Evolutionary conservation across 192 early-diverging fungal genomes (phyloP).

Genomic region (Coemansia sp.): DNA sequence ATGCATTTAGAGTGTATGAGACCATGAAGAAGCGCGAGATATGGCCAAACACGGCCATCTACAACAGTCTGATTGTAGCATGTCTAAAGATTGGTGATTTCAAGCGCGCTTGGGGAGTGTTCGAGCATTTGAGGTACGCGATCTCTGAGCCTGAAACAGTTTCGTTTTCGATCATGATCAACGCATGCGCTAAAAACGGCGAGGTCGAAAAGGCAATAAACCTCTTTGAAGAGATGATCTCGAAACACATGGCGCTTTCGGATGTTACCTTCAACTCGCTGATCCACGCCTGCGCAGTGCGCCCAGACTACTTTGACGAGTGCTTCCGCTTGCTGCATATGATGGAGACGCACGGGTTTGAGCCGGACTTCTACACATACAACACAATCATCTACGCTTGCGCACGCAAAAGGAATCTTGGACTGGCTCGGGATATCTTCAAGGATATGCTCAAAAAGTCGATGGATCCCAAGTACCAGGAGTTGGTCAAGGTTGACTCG

Average conservation of each 20-base stretch:
- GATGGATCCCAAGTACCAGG: slow-evolving; percentile 31
- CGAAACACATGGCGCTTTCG: slow-evolving; percentile 67
- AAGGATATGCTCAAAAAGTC: slow-evolving; percentile 59
- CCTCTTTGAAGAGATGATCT: slow-evolving; percentile 86
- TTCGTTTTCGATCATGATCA: slow-evolving; percentile 87
- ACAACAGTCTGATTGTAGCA: slow-evolving; percentile 80
- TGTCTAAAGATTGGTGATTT: slow-evolving; percentile 72
- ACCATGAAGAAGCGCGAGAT: slow-evolving; percentile 67
- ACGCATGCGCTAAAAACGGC: slow-evolving; percentile 79
- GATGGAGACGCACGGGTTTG: slow-evolving; percentile 82
- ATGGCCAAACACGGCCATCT: slow-evolving; percentile 64
- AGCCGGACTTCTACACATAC: slow-evolving; percentile 77
- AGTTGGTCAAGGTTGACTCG: slow-evolving; percentile 59
- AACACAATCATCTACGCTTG: slow-evolving; percentile 79
- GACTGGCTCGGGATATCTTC: slow-evolving; percentile 65
- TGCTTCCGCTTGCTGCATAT: slow-evolving; percentile 77
- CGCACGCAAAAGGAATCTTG: slow-evolving; percentile 72
- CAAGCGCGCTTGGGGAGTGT: slow-evolving; percentile 84
- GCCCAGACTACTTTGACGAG: slow-evolving; percentile 83
- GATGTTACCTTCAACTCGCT: slow-evolving; percentile 87
- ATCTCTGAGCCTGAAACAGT: slow-evolving; percentile 76
- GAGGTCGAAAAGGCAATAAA: slow-evolving; percentile 91
- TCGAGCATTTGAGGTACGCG: slow-evolving; percentile 82
- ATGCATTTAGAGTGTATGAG: slow-evolving; percentile 76
- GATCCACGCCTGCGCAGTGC: slow-evolving; percentile 77